These are phyloP conservation scores for Aureobasidium sp. DNA, from an alignment of 2,329 filamentous ascomycete species.

Conservation along the genomic window DNA sequence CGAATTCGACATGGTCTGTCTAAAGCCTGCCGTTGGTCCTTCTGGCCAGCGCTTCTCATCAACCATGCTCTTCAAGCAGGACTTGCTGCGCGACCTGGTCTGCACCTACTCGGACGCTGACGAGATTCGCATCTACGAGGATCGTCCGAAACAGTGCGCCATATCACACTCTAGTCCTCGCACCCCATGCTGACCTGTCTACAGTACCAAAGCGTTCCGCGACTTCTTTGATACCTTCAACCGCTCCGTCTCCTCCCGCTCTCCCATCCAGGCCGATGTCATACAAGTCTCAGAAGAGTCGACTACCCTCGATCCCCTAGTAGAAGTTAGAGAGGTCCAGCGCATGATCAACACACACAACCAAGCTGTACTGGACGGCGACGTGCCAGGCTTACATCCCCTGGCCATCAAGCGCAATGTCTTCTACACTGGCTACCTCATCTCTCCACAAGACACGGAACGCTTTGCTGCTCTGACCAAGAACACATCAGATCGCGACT, in stretches of 20 bases:
- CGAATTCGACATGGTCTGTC: slow-evolving; percentile 77
- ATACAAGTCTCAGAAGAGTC: slow-evolving; percentile 75
- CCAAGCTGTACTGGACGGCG: slow-evolving; percentile 43
- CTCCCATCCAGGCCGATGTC: slow-evolving; percentile 68
- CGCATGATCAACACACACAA: slow-evolving; percentile 88
- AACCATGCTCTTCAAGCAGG: slow-evolving; percentile 91
- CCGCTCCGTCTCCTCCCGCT: slow-evolving; percentile 43
- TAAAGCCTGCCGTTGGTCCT: slow-evolving; percentile 81
- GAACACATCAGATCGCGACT: slow-evolving; percentile 46
- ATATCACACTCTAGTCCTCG: background rate
- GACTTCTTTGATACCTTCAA: slow-evolving; percentile 80
- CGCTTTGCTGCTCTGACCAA: slow-evolving; percentile 64
- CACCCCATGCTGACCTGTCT: slow-evolving; percentile 2
- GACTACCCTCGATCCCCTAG: slow-evolving; percentile 66
- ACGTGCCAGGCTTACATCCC: slow-evolving; percentile 40
- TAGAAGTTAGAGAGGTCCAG: slow-evolving; percentile 78
- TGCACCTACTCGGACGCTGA: slow-evolving; percentile 76
- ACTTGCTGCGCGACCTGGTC: slow-evolving; percentile 71
- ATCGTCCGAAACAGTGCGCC: slow-evolving; percentile 48
- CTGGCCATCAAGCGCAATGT: slow-evolving; percentile 73
- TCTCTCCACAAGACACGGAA: slow-evolving; percentile 63
- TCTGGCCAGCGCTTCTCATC: slow-evolving; percentile 68
- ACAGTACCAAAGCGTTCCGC: slow-evolving; percentile 65
- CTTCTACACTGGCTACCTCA: slow-evolving; percentile 79
- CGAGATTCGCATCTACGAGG: slow-evolving; percentile 68